Conservation (phyloP, 495 filamentous ascomycete species). For the Coniosporium apollinis region DNA sequence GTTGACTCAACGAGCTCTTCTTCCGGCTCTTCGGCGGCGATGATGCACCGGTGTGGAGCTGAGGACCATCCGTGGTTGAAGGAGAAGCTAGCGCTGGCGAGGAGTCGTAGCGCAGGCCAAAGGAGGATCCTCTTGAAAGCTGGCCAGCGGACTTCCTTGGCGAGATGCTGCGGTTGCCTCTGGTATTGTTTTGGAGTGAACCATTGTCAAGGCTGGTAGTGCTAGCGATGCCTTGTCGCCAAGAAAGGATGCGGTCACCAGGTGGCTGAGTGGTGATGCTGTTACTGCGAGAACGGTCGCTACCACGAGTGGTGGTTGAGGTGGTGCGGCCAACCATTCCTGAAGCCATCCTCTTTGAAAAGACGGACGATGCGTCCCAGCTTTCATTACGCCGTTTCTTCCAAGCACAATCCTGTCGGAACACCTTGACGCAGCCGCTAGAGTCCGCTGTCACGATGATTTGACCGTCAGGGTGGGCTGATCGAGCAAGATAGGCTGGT, state of each 20-base stretch:
- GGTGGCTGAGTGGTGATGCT: slow-evolving; percentile 39
- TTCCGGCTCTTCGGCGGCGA: background rate
- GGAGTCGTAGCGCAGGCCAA: slow-evolving; percentile 6
- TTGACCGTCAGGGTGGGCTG: slow-evolving; percentile 63
- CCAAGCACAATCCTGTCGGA: slow-evolving; percentile 81
- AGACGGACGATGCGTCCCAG: slow-evolving; percentile 57
- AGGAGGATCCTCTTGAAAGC: slow-evolving; percentile 5
- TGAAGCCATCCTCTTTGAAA: slow-evolving; percentile 51
- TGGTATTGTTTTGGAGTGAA: slow-evolving; percentile 17
- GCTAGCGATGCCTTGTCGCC: slow-evolving; percentile 65
- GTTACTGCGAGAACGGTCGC: slow-evolving; percentile 40
- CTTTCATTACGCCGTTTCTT: slow-evolving; percentile 40
- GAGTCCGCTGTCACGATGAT: slow-evolving; percentile 90
- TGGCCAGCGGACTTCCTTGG: slow-evolving; percentile 34
- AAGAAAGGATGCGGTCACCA: slow-evolving; percentile 76
- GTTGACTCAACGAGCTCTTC: too few relatives aligned
- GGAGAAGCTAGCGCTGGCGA: background rate
- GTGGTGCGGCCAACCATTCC: slow-evolving; percentile 44
- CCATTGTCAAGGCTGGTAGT: slow-evolving; percentile 35
- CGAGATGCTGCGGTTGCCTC: slow-evolving; percentile 34
- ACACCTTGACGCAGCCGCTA: slow-evolving; percentile 76
- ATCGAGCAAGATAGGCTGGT: slow-evolving; percentile 56
- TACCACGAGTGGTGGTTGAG: slow-evolving; percentile 38
- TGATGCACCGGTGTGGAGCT: slow-evolving; percentile 1
- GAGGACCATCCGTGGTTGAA: background rate